Evolutionary conservation across 371 early-diverging fungal species (phyloP).

Genomic region (Entomophthora muscae): DNA sequence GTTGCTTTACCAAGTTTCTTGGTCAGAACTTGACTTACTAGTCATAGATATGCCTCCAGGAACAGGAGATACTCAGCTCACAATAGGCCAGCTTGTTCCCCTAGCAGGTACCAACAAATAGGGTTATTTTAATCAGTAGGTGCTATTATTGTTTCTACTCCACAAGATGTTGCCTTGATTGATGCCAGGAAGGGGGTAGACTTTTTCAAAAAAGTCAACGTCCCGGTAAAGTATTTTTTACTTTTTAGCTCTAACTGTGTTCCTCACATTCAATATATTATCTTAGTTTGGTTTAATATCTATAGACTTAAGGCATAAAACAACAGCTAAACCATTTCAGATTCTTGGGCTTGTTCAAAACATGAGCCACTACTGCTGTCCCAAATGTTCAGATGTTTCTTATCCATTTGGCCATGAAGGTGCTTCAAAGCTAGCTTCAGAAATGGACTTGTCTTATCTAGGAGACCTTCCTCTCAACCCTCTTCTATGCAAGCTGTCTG

Average conservation of each 20-base stretch:
- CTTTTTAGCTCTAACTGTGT: too few species aligned
- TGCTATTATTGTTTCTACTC: conserved; percentile 75
- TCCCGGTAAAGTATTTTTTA: conserved; percentile 37
- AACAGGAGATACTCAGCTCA: conserved; percentile 77
- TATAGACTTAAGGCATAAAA: not conserved
- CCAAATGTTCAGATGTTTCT: conserved; percentile 54
- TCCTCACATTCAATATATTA: too few species aligned
- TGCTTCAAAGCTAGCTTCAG: conserved; percentile 34
- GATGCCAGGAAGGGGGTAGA: conserved; percentile 68
- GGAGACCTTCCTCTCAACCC: conserved; percentile 66
- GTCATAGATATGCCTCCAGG: conserved; percentile 90
- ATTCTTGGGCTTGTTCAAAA: conserved; percentile 80
- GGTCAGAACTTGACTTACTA: conserved; percentile 56
- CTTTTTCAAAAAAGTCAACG: conserved; percentile 67
- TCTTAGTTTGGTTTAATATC: too few species aligned
- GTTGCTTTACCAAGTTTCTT: conserved; percentile 64
- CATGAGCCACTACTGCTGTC: conserved; percentile 70
- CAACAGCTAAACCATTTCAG: conserved; percentile 19
- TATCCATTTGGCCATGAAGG: conserved; percentile 66
- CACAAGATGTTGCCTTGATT: conserved; percentile 71
- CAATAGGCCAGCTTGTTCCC: conserved; percentile 61
- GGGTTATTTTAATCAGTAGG: conserved; percentile 19
- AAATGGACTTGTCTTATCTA: conserved; percentile 39
- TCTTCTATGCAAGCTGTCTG: conserved; percentile 51
- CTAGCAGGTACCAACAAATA: conserved; percentile 31